These are phyloP conservation scores for Pythium phragmitis DNA, from an alignment of 352 stramenopile genomes.

Conservation along the genomic window DNA sequence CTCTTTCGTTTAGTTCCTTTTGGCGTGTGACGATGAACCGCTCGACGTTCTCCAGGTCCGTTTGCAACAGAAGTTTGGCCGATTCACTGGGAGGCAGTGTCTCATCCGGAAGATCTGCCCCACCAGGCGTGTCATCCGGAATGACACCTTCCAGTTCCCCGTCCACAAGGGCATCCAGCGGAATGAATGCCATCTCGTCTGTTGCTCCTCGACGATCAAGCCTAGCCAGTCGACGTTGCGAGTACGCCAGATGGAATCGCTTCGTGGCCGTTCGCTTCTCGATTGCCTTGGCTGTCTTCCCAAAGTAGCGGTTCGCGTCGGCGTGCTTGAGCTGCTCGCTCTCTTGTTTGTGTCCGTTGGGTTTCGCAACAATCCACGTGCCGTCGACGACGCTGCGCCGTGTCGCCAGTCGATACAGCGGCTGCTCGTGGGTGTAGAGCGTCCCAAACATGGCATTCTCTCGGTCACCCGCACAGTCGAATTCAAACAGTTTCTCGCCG, in stretches of 20 bases:
- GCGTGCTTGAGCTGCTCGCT: neutral
- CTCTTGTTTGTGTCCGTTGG: neutral
- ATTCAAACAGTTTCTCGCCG: slow-evolving; percentile 53
- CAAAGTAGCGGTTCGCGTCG: slow-evolving; percentile 52
- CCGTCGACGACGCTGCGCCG: slow-evolving; percentile 44
- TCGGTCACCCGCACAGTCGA: slow-evolving; percentile 59
- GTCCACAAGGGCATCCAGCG: slow-evolving; percentile 51
- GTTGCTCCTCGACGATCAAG: neutral
- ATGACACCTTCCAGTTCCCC: slow-evolving; percentile 23
- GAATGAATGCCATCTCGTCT: slow-evolving; percentile 58
- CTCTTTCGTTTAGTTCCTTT: slow-evolving; percentile 38
- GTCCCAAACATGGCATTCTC: slow-evolving; percentile 74
- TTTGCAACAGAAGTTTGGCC: slow-evolving; percentile 35
- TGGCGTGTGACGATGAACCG: slow-evolving; percentile 54
- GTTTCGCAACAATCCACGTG: slow-evolving; percentile 30
- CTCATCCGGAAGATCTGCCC: neutral
- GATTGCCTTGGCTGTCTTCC: slow-evolving; percentile 34
- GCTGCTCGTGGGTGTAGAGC: slow-evolving; percentile 61
- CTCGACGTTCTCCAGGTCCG: slow-evolving; percentile 65
- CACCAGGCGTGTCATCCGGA: slow-evolving; percentile 2
- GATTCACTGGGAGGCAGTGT: neutral
- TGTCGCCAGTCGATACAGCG: slow-evolving; percentile 61
- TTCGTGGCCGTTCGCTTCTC: slow-evolving; percentile 42
- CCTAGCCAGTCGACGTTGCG: slow-evolving; percentile 44
- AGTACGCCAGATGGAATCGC: slow-evolving; percentile 70